Base-by-base conservation (phyloP, 2,329 filamentous ascomycete species). In the Golovinomyces cichoracearum region DNA sequence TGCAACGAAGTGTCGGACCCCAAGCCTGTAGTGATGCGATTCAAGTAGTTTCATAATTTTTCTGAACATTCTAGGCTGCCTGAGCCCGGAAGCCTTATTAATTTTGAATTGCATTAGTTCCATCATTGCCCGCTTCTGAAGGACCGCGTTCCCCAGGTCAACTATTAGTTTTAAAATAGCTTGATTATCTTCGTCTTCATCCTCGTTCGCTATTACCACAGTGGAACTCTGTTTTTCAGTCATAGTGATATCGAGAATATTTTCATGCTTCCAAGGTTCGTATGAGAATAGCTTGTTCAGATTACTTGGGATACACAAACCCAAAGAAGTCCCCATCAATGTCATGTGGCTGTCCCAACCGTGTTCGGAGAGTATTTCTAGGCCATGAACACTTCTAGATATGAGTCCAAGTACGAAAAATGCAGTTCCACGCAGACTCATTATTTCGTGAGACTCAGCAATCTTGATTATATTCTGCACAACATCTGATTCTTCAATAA, bases 351-450 rank as follows among this genome's bases (percentile, higher is more conserved):
- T 83, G 57, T 93, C 86, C 92, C 92, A 98, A 10, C 86, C 86
- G 58, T 82, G 71, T 58, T 93, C 83, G 0, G 80, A 78, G 13
- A 98, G 66, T 50, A 95, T 93, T 62, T 93, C 84, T 23, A 95
- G 73, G 0, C 90, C 90, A 58, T 94, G 88, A 7, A 85, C 71
- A 47, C 88, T 95, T 48, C 90, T 73, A 1, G 86, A 94, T 49
- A 98, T 88, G 50, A 98, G 67, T 0, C 90, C 90, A 0, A 98
- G 66, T 0, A 94, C 90, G 58, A 94, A 98, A 63, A 95, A 95
- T 1, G 90, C 90, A 0, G 92, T 98, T 33, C 92, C 90, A 41
- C 92, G 74, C 57, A 98, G 70, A 50, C 84, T 93, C 76, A 98
- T 80, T 46, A 98, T 82, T 55, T 86, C 78, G 38, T 90, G 86